Base-by-base conservation (phyloP, 129 eudicot species). In the Lactuca sativa region DNA sequence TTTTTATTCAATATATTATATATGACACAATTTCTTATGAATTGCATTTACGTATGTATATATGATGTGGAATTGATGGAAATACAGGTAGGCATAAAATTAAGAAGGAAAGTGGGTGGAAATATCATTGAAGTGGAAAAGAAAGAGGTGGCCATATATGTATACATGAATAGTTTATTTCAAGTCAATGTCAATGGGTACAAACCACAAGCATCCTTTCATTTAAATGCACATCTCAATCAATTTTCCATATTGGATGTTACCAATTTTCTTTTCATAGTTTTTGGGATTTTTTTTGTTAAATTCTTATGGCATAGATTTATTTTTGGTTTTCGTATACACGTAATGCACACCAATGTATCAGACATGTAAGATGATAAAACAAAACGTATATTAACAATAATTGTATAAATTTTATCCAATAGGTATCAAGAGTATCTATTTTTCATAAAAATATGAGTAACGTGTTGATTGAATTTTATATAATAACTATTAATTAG, bases 131-230 rank as follows among this genome's bases (percentile, higher is more conserved):
- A 59, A 48, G 76, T 59, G 67, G 68, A 59, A 71, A 33, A 36
- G 40, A 71, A 62, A 57, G 34, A 69, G 74, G 51, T 71, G 76
- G 49, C 76, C 67, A 71, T n/a, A 71, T 47, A 71, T 59, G 55
- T 9, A 25, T 25, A 25, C 16, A 52, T 73, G 53, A 73, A 63
- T 61, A 58, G 62, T 62, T 69, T 17, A 59, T 56, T 51, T 41
- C 11, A 64, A 74, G 78, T 74, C 72, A 9, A 64, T 74, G 32
- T 65, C 66, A 64, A 64, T 30, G 34, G 78, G 72, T 74, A 55
- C 78, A 54, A 54, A 40, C 49, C 71, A 74, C 78, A 55, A 64
- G 77, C 49, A 54, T 74, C 78, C 57, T 40, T 44, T 43, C 43
- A 40, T 47, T 31, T 34, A 15, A 14, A 63, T 30, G 49, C 65